Evolutionary conservation across 2,329 filamentous ascomycete genomes (phyloP).

Genomic region (Fusarium virguliforme): DNA sequence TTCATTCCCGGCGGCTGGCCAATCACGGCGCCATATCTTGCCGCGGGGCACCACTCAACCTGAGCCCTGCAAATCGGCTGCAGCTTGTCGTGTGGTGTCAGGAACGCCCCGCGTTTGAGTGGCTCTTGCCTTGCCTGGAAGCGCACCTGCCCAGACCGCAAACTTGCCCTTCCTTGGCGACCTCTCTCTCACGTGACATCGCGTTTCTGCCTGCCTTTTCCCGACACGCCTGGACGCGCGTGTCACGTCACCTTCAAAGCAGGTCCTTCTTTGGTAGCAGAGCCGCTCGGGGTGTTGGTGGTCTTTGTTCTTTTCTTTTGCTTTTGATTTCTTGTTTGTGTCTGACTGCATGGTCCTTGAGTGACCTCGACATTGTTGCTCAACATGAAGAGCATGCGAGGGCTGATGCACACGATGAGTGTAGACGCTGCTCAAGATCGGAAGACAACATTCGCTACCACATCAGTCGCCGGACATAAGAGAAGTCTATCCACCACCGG

Average conservation of each 20-base stretch:
- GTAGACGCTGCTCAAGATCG: constrained; percentile 63
- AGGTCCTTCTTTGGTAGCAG: not conserved
- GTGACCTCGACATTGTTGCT: constrained; percentile 17
- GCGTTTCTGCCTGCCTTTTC: constrained; percentile 33
- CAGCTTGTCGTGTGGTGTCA: constrained; percentile 55
- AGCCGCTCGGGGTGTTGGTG: constrained; percentile 2
- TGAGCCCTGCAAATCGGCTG: constrained; percentile 54
- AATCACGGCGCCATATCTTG: constrained; percentile 42
- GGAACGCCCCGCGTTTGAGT: constrained; percentile 58
- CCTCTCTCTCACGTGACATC: constrained; percentile 47
- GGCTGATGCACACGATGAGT: constrained; percentile 67
- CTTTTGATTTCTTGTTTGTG: constrained; percentile 9
- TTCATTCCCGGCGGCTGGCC: constrained; percentile 38
- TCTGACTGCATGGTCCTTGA: constrained; percentile 3
- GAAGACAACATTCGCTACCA: constrained; percentile 58
- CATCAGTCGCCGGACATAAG: constrained; percentile 66
- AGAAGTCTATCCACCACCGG: constrained; percentile 55
- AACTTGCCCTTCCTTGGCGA: constrained; percentile 10
- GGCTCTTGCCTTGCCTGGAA: constrained; percentile 39
- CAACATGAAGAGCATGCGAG: constrained; percentile 60
- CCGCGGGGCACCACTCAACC: constrained; percentile 53
- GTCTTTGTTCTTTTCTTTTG: constrained; percentile 4
- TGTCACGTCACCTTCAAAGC: constrained; percentile 22
- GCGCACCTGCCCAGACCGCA: constrained; percentile 13
- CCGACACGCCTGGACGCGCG: constrained; percentile 35